These are phyloP conservation scores for Elsinoe perseae DNA, from an alignment of 2,329 filamentous ascomycete genomes.

Conservation along the genomic window DNA sequence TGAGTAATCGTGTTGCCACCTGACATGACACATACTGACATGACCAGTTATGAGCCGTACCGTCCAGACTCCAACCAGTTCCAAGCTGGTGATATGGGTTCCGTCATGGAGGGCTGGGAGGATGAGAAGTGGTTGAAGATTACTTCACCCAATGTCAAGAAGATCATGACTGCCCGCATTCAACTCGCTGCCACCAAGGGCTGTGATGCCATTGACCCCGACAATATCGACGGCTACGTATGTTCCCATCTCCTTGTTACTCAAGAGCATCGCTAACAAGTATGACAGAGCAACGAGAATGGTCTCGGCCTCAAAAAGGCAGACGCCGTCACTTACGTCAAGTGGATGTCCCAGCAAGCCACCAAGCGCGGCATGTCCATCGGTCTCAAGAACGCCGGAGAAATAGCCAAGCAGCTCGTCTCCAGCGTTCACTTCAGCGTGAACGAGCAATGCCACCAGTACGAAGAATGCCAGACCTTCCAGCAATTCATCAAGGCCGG, in stretches of 20 bases:
- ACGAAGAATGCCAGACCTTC: conserved; percentile 53
- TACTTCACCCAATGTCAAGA: conserved; percentile 49
- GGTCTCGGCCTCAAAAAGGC: conserved; percentile 51
- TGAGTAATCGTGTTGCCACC: neutral
- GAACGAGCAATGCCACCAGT: conserved; percentile 61
- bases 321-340: conserved; percentile 52
- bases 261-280: neutral
- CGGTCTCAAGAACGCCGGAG: conserved; percentile 61
- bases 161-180: conserved; percentile 57
- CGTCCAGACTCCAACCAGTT: conserved; percentile 53
- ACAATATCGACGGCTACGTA: conserved; percentile 20
- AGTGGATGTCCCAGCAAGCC: conserved; percentile 52
- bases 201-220: conserved; percentile 34
- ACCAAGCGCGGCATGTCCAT: conserved; percentile 49
- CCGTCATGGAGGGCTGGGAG: conserved; percentile 54
- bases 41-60: conserved; percentile 49
- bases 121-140: conserved; percentile 61
- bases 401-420: conserved; percentile 48
- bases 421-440: conserved; percentile 56
- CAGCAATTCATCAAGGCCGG: conserved; percentile 49
- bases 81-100: conserved; percentile 48
- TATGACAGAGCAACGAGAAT: conserved; percentile 44
- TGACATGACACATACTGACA: neutral
- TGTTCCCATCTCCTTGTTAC: neutral
- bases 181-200: conserved; percentile 44